phyloP scores from a whole-genome alignment of 495 filamentous ascomycete genomes.

The Tuber calosporum region DNA sequence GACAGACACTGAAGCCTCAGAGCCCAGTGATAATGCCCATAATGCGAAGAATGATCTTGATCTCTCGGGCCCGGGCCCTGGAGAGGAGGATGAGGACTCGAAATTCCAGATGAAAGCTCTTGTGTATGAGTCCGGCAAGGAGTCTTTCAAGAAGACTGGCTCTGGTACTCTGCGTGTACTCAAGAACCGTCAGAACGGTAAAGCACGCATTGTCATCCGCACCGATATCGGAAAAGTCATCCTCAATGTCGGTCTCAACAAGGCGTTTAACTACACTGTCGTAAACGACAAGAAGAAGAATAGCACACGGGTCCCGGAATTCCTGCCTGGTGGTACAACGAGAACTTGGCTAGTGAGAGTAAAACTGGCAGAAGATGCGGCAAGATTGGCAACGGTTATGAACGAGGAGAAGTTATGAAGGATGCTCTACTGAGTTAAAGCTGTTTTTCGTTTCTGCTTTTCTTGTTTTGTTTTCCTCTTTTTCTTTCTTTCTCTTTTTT shows the following conservation, averaged over 20 bases:
- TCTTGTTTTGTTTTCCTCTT: background rate
- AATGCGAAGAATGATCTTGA: constrained; percentile 35
- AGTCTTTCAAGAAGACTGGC: constrained; percentile 26
- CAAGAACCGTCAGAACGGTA: constrained; percentile 38
- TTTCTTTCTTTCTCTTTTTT: background rate
- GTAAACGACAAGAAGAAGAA: constrained; percentile 12
- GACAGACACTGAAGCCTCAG: constrained; percentile 14
- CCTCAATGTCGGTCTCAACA: constrained; percentile 30
- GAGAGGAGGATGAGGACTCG: constrained; percentile 38
- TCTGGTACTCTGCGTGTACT: constrained; percentile 32
- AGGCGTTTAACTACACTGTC: constrained; percentile 23
- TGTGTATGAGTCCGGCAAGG: constrained; percentile 27
- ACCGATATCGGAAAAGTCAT: constrained; percentile 37
- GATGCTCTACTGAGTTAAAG: background rate
- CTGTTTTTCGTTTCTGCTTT: background rate
- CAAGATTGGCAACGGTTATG: constrained; percentile 21
- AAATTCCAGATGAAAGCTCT: constrained; percentile 30
- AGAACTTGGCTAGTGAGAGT: constrained; percentile 30
- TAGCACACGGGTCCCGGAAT: constrained; percentile 28
- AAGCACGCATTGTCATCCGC: constrained; percentile 33
- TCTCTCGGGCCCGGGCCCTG: constrained; percentile 31
- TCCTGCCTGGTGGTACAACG: constrained; percentile 16
- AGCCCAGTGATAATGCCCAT: constrained; percentile 31
- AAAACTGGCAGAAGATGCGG: constrained; percentile 28
- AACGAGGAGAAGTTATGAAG: constrained; percentile 18